Base-by-base conservation (phyloP, 2,329 filamentous ascomycete genomes). In the Hymenoscyphus occultus region DNA sequence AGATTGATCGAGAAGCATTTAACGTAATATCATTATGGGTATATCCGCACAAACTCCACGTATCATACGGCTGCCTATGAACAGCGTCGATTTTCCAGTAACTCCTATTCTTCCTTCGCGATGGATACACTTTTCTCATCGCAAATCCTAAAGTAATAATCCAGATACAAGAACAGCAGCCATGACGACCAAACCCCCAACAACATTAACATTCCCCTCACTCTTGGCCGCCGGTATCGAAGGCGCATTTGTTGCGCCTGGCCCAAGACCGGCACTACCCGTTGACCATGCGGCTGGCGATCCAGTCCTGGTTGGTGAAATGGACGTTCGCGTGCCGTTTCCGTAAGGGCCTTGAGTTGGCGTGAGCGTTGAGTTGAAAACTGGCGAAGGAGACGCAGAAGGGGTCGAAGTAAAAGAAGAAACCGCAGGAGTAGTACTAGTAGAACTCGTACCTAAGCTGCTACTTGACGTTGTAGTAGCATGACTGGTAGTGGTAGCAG, bases 21-120 rank as follows among this genome's bases (percentile, higher is more conserved):
- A 54, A 54, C 48, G 12, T 54, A 54, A 54, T 54, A 28, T 54
- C 48, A 54, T 54, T 54, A 54, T 13, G 48, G 48, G 48, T 54
- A 54, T 54, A 22, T 54, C 48, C 48, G 22, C 48, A 54, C 19
- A 16, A 28, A 54, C 22, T 54, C 48, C 48, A 28, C 48, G 19
- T 13, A 54, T 54, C 31, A 28, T 22, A 54, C 19, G 9, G 2
- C 10, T 51, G 19, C 12, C 2, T 51, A 12, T 28, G 19, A 3
- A 12, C 19, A 22, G 12, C 45, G 3, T 51, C n/a, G 13, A 10
- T 54, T 54, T 19, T 22, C 48, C 48, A 57, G 35, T 57, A 57
- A 57, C 31, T 57, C 14, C 56, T 5, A 28, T 57, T 16, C 56
- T 32, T 57, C 54, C 31, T 39, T 35, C 35, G 35, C 35, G 35